phyloP scores from a whole-genome alignment of 2,329 filamentous ascomycete species.

The Colletotrichum filicis region DNA sequence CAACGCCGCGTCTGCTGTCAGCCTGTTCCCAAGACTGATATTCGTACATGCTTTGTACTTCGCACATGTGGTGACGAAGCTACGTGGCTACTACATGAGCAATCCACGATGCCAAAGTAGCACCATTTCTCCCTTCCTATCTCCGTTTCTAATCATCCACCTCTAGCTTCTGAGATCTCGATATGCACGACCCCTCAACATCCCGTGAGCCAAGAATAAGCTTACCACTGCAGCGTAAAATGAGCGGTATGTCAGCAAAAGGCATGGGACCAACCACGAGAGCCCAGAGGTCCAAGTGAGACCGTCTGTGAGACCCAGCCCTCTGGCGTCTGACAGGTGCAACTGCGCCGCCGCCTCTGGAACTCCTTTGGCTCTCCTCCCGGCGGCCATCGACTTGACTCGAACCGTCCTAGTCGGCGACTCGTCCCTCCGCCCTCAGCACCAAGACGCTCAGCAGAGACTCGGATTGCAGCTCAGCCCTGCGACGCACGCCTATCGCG shows the following conservation, averaged over 20 bases:
- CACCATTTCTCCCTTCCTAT: not conserved
- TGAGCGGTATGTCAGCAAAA: not conserved
- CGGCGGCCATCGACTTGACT: not conserved
- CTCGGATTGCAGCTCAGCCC: slow-evolving; percentile 6
- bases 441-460: not conserved
- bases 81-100: not conserved
- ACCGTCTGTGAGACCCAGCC: not conserved
- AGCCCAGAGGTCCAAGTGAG: not conserved
- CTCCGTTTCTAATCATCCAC: not conserved
- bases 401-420: not conserved
- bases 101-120: not conserved
- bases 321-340: slow-evolving; percentile 15
- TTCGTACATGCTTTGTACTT: not conserved
- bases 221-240: slow-evolving; percentile 4
- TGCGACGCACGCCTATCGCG: not conserved
- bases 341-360: slow-evolving; percentile 22
- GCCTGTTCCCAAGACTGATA: not conserved
- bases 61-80: not conserved
- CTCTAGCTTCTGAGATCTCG: not conserved
- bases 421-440: not conserved
- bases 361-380: not conserved
- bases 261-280: not conserved
- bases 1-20: not conserved
- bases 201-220: slow-evolving; percentile 18
- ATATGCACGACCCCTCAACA: not conserved